Base-by-base conservation (phyloP, 2,329 filamentous ascomycete genomes). In the Penicillium sp. region DNA sequence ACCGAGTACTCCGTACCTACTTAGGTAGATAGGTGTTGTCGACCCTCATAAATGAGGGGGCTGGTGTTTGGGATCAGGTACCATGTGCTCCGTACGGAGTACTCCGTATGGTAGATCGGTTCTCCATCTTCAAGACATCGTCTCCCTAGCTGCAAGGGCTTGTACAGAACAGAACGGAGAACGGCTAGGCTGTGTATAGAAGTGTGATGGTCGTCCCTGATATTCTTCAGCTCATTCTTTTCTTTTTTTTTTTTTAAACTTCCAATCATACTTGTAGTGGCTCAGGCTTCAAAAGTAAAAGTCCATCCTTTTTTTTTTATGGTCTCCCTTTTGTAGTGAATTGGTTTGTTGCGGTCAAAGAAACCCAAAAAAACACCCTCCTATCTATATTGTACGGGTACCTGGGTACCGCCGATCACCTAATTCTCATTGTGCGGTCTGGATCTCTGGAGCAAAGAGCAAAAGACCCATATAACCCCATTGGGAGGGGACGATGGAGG, bases 351-450 rank as follows among this genome's bases (percentile, higher is more conserved):
- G 17, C 37, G 9, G 21, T 29, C 32, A 47, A 50, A 41, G 38
- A 45, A 19, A 49, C 15, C n/a, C 21, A 13, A 2, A 21, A 37
- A 38, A 35, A 35, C 7, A 24, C 22, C 22, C 2, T 7, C 22
- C 24, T 26, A 38, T 4, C 22, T 35, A 21, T 21, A 3, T 21
- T 19, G 15, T 32, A 39, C 44, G 34, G 43, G 43, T 34, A 46
- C 33, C 44, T 46, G 44, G 26, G 43, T 38, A 37, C 43, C 15
- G 44, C 40, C n/a, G 46, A 49, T 49, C n/a, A 31, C 28, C 41
- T 22, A 43, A 43, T 52, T 48, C 35, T 41, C 45, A 53, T 53
- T 53, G 52, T 53, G 52, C 52, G 52, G 52, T 53, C 49, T 50
- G 47, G 40, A 33, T 13, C 41, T 19, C 13, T 45, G 35, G 33